A percentile compares a stretch with the other conserved stretches of the same genome.
Conservation (phyloP, 2,329 filamentous ascomycete species). For the Microthyrium microscopicum region DNA sequence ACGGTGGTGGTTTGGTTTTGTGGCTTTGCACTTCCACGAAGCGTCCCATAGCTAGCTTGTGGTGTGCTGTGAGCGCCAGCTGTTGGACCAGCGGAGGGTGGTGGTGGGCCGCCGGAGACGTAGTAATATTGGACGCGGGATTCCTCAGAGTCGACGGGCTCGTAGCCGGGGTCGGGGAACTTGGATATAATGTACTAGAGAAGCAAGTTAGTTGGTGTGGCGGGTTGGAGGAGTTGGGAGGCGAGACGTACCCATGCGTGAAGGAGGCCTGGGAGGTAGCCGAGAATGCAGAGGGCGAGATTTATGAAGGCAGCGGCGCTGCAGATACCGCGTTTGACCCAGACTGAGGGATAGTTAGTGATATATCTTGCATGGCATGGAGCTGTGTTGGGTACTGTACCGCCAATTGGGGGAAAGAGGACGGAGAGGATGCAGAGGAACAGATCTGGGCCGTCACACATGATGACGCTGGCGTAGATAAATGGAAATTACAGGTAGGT, state of each 20-base stretch:
- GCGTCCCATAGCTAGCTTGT: conserved; percentile 12
- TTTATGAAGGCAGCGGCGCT: conserved; percentile 88
- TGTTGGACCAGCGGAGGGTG: conserved; percentile 25
- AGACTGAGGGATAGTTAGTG: conserved; percentile 41
- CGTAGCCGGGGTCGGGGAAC: conserved; percentile 47
- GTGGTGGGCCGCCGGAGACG: conserved; percentile 2
- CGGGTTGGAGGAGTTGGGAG: too few relatives aligned
- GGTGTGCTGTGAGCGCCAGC: conserved; percentile 18
- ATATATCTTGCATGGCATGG: conserved; percentile 6
- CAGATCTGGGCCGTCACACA: conserved; percentile 41
- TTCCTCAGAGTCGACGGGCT: background rate
- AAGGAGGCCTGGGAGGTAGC: conserved; percentile 61
- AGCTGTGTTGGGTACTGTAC: conserved; percentile 22
- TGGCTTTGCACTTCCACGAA: conserved; percentile 10
- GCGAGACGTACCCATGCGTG: conserved; percentile 48
- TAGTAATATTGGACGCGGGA: conserved; percentile 3
- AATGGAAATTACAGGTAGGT: too few relatives aligned
- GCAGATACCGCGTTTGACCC: conserved; percentile 92
- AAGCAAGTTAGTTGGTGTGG: background rate
- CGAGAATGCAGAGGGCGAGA: conserved; percentile 57
- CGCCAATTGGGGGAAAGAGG: conserved; percentile 42
- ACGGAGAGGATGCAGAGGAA: conserved; percentile 44
- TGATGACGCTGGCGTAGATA: too few relatives aligned
- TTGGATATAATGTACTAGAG: conserved; percentile 77
- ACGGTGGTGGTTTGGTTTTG: conserved; percentile 12